Evolutionary conservation across 108 stramenopile genomes (phyloP).

Genomic region (Asterionellopsis glacialis): DNA sequence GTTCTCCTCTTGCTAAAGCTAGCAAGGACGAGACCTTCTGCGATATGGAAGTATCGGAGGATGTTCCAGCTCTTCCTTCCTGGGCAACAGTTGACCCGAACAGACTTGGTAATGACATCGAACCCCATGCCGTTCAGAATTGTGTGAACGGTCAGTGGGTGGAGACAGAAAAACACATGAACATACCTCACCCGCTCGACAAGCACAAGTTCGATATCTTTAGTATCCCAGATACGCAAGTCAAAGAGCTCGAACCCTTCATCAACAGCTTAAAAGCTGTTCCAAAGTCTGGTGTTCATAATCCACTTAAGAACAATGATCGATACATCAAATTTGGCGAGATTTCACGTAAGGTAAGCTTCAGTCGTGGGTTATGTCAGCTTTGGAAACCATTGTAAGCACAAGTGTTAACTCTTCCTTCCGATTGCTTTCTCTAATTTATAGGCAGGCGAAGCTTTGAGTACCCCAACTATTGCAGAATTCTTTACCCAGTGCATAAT

Average conservation of each 20-base stretch:
- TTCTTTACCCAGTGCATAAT: slow-evolving; percentile 88
- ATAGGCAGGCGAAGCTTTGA: slow-evolving; percentile 68
- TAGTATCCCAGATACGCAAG: slow-evolving; percentile 64
- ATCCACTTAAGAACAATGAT: slow-evolving; percentile 86
- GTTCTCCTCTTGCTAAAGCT: no score
- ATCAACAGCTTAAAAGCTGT: slow-evolving; percentile 59
- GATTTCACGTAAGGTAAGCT: slow-evolving; percentile 73
- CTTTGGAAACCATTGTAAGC: background rate
- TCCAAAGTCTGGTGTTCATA: slow-evolving; percentile 81
- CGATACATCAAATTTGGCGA: slow-evolving; percentile 85
- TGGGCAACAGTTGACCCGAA: slow-evolving; percentile 80
- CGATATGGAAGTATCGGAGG: background rate
- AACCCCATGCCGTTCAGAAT: slow-evolving; percentile 59
- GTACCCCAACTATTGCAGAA: slow-evolving; percentile 71
- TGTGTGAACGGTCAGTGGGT: slow-evolving; percentile 67
- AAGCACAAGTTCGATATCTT: slow-evolving; percentile 57
- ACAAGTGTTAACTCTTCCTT: slow-evolving; percentile 1
- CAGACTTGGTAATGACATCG: slow-evolving; percentile 54
- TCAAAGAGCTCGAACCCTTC: slow-evolving; percentile 73
- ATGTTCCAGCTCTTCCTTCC: slow-evolving; percentile 3
- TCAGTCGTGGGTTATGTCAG: background rate
- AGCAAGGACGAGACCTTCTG: slow-evolving; percentile 2
- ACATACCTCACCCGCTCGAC: slow-evolving; percentile 74
- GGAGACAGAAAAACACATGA: slow-evolving; percentile 20
- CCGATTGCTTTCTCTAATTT: background rate